A percentile compares a stretch with the other conserved stretches of the same genome.
Conservation (phyloP, 305 asterid genomes). For the Petunia hybrid region DNA sequence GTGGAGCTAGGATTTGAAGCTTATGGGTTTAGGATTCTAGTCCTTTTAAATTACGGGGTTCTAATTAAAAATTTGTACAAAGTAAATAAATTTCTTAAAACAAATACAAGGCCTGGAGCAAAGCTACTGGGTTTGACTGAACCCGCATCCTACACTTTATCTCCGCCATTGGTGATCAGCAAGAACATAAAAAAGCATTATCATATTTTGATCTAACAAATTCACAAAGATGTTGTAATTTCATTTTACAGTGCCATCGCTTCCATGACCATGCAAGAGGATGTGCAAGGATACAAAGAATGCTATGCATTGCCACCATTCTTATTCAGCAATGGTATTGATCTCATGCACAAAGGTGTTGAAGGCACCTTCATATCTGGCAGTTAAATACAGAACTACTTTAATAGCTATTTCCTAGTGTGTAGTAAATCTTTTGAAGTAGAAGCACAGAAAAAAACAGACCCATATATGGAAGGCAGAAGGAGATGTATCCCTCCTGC, state of each 20-base stretch:
- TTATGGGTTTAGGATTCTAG: too few species aligned
- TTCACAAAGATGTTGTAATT: constrained; percentile 89
- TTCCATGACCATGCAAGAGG: constrained; percentile 99
- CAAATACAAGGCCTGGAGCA: too few species aligned
- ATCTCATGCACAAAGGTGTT: constrained; percentile 91
- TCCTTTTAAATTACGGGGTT: too few species aligned
- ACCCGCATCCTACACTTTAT: too few species aligned
- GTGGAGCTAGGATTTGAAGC: too few species aligned
- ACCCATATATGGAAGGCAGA: background rate
- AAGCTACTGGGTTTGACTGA: too few species aligned
- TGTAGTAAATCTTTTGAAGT: background rate
- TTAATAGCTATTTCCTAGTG: constrained; percentile 12
- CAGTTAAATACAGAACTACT: constrained; percentile 38
- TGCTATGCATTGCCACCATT: constrained; percentile 99
- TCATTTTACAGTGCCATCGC: constrained; percentile 93
- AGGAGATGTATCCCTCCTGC: background rate
- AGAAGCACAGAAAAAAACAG: background rate
- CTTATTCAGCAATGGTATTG: constrained; percentile 86
- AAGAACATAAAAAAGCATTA: constrained; percentile 98
- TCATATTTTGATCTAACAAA: constrained; percentile 97
- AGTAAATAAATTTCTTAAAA: too few species aligned
- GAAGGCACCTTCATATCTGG: constrained; percentile 96
- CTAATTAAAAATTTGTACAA: too few species aligned
- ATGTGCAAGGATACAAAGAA: constrained; percentile 82
- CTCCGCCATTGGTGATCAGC: too few species aligned